Evolutionary conservation across 1,284 basidiomycete genomes (phyloP), one percentile per base, ranked within the genome.

Genomic region (Irpex sp.): DNA sequence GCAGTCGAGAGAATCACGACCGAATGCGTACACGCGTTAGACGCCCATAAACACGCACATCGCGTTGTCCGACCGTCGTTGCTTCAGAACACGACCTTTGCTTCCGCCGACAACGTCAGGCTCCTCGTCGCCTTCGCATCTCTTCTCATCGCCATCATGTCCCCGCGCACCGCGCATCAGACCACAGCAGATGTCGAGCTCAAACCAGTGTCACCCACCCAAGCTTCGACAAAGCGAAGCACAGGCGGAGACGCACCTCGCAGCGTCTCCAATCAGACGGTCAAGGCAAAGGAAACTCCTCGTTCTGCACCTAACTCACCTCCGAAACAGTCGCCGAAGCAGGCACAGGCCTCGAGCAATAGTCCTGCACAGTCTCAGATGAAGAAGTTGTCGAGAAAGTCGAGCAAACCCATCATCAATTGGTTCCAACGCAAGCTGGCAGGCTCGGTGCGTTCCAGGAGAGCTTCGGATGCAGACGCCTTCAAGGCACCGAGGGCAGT

Each of bases 391-490:
- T 72, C 85, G 55, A 81, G 85, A 60, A 84, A 87, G 56, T 85
- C 88, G 13, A 89, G 91, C 73, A 93, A 94, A 74, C 94, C 94
- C 2, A 89, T 96, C 69, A 89, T 96, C 71, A 92, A 93, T 69
- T 96, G 94, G 94, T 88, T 96, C 68, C 90, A 94, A 68, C 87
- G 93, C 68, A 96, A 96, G 75, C 81, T 96, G 15, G 87, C 84
- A 21, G 89, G 90, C 15, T 83, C 85, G 13, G 86, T 81, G 37
- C 87, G 84, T 67, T 67, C 78, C 26, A 77, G 83, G 65, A 74
- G 82, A 36, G 75, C 75, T 4, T 76, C 78, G 3, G 79, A 83
- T 56, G 73, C 71, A 31, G 67, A 73, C 44, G 69, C 70, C n/a
- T 60, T 67, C 3, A 68, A 71, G 19, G 55, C 69, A n/a, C 66